Percentiles rank a stretch among this genome's conserved stretches.
Conservation (phyloP, 2,329 filamentous ascomycete species). For the Mariannaea sp. region DNA sequence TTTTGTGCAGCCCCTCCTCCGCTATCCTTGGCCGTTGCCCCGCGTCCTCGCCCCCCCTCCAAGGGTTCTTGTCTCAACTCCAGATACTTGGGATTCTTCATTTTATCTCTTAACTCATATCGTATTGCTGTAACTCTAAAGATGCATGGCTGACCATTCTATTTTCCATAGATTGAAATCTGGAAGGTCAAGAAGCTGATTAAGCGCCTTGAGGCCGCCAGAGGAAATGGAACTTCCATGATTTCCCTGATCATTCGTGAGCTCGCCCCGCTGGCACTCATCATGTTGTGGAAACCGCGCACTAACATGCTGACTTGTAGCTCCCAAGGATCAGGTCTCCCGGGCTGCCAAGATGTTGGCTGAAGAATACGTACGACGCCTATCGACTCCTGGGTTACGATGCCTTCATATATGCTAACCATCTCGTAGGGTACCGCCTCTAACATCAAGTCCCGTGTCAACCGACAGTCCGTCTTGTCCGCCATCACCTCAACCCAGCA, state of each 20-base stretch:
- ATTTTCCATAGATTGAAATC: constrained; percentile 65
- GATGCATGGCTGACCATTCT: constrained; percentile 27
- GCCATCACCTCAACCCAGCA: constrained; percentile 99
- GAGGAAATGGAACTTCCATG: constrained; percentile 99
- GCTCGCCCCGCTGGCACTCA: constrained; percentile 42
- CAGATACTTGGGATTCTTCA: constrained; percentile 11
- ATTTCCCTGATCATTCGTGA: constrained; percentile 98
- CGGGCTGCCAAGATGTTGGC: constrained; percentile 99
- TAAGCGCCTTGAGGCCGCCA: constrained; percentile 94
- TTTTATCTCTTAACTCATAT: constrained; percentile 5
- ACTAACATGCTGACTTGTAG: constrained; percentile 51
- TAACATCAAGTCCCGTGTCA: constrained; percentile 99
- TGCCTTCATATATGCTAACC: constrained; percentile 26
- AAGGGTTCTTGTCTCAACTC: constrained; percentile 17
- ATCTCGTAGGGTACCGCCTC: constrained; percentile 84
- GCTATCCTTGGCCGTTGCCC: constrained; percentile 34
- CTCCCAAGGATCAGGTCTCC: constrained; percentile 97
- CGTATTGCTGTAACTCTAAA: too few relatives aligned
- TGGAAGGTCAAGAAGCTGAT: constrained; percentile 99
- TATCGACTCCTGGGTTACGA: neutral
- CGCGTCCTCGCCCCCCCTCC: constrained; percentile 32
- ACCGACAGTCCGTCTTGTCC: constrained; percentile 95
- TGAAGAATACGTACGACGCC: constrained; percentile 89
- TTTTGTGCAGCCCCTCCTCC: constrained; percentile 33
- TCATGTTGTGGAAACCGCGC: constrained; percentile 26